phyloP scores from a whole-genome alignment of 495 filamentous ascomycete genomes.

The Aspergillus avenaceus region DNA sequence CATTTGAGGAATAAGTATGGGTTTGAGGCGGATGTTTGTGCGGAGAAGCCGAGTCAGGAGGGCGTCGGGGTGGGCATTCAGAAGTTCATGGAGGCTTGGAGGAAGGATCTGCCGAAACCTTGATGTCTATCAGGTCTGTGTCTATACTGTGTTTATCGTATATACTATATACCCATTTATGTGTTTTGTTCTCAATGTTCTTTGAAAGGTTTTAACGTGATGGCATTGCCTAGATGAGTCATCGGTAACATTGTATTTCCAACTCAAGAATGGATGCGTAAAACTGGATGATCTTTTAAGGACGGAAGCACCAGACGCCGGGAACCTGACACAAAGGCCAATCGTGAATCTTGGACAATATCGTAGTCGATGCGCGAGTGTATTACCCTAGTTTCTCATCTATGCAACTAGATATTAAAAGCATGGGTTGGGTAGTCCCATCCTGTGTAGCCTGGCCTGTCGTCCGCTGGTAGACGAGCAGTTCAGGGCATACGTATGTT shows the following conservation, averaged over 20 bases:
- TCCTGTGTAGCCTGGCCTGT: not conserved
- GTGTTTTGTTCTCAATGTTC: not conserved
- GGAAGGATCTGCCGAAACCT: not conserved
- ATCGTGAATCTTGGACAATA: not conserved
- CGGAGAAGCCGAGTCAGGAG: conserved; percentile 76
- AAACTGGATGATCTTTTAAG: not conserved
- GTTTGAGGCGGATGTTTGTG: conserved; percentile 76
- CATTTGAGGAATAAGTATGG: conserved; percentile 63
- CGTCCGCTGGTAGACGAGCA: not conserved
- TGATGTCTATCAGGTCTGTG: not conserved
- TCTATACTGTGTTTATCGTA: not conserved
- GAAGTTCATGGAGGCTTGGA: conserved; percentile 38
- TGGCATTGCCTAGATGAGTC: not conserved
- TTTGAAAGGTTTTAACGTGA: too few relatives aligned
- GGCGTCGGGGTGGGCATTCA: conserved; percentile 69
- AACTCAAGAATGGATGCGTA: not conserved
- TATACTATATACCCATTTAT: not conserved
- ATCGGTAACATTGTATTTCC: not conserved
- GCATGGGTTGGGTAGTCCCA: conserved; percentile 5
- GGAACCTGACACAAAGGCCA: not conserved
- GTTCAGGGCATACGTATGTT: not conserved
- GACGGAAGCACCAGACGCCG: conserved; percentile 2
- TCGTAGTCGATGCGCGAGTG: conserved; percentile 5
- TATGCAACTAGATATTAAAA: conserved; percentile 17
- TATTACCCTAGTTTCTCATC: conserved; percentile 12